Percentiles rank a stretch among this genome's conserved stretches.
Evolutionary conservation across 345 rosid species (phyloP).

Genomic region (Gossypium rotundifolium): DNA sequence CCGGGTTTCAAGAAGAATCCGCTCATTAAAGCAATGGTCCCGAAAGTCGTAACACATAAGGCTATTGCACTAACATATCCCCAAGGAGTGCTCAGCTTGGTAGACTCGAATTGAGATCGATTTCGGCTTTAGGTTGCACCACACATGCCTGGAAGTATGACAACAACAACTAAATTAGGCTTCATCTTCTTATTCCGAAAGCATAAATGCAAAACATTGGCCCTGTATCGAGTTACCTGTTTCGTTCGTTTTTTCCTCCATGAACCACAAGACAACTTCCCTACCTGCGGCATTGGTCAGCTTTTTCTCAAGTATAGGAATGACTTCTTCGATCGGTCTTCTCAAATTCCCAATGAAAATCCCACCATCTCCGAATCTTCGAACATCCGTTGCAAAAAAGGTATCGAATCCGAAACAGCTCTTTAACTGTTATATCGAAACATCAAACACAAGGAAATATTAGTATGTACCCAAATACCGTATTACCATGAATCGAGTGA

Average conservation of each 20-base stretch:
- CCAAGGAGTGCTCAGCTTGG: slow-evolving; percentile 79
- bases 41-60: slow-evolving; percentile 74
- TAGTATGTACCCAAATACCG: no score
- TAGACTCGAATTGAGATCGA: slow-evolving; percentile 82
- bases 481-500: no score
- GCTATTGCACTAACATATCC: slow-evolving; percentile 63
- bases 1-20: slow-evolving; percentile 88
- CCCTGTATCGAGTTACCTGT: slow-evolving; percentile 42
- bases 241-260: slow-evolving; percentile 83
- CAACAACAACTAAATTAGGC: not conserved
- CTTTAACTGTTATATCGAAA: slow-evolving; percentile 55
- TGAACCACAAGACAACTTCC: slow-evolving; percentile 84
- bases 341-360: slow-evolving; percentile 81
- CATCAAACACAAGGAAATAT: slow-evolving; percentile 4
- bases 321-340: slow-evolving; percentile 71
- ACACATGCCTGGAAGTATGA: slow-evolving; percentile 61
- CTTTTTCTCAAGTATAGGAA: slow-evolving; percentile 74
- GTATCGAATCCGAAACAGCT: slow-evolving; percentile 86
- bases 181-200: not conserved
- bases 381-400: slow-evolving; percentile 81
- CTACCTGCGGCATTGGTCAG: slow-evolving; percentile 80
- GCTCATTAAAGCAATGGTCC: slow-evolving; percentile 84
- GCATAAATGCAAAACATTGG: not conserved
- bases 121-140: slow-evolving; percentile 87
- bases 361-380: slow-evolving; percentile 97